Base-by-base conservation (phyloP, 2,329 filamentous ascomycete genomes). In the Aschersonia sp. region DNA sequence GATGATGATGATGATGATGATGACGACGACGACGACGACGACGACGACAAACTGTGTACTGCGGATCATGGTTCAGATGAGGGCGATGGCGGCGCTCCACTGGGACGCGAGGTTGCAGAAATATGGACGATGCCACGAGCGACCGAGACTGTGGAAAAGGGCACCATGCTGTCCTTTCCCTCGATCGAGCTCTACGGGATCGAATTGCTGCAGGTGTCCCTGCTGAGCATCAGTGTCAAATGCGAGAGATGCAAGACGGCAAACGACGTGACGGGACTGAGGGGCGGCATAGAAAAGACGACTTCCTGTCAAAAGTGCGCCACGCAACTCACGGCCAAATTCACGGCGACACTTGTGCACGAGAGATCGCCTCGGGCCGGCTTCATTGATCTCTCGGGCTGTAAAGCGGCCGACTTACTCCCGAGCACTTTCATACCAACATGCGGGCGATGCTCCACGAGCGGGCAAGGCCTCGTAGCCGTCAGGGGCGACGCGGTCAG, bases 401-500 rank as follows among this genome's bases (percentile, higher is more conserved):
- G 84, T 63, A 81, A 78, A 5, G 74, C 86, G 7, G 72, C 79
- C 43, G 87, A 92, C 58, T 76, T 92, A 70, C 74, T 92, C 9
- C 82, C 84, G 47, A 88, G 84, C 62, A 81, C 79, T 41, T 90
- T 94, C 65, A 66, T 84, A 32, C 87, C 87, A 12, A 89, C 84
- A 0, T 94, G 87, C 61, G 73, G 76, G 1, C 73, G 76, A 56
- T 94, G 87, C 64, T 92, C 86, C 32, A 84, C 80, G 1, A 57
- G 77, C 1, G 77, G 80, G 51, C 73, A 75, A 4, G 84, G 84
- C 1, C 72, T 92, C 35, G 72, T 81, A 12, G 80, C 84, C 5
- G 83, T 90, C 5, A 74, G 83, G 30, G 85, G 84, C 43, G 84
- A 90, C 50, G 77, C 77, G 14, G 76, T 78, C 29, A 81, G 79